Base-by-base conservation (phyloP, 257 asterid genomes). In the Scutellaria galericulata region DNA sequence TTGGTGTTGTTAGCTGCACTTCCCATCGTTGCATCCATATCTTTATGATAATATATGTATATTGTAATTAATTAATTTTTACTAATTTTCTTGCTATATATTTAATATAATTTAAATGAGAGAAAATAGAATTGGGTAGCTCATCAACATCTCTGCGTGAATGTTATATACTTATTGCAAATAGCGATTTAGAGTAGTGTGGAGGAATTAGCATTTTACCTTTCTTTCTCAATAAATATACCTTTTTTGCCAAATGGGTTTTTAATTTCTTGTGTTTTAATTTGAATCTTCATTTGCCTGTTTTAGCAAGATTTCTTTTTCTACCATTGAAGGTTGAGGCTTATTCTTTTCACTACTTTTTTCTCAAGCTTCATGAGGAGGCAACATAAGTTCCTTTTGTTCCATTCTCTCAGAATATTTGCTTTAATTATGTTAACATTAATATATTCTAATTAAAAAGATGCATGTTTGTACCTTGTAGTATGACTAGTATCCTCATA, bases 221-320 rank as follows among this genome's bases (percentile, higher is more conserved):
- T 79, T 73, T 69, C 79, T 79, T 79, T 64, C 79, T 9, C 42
- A 2, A 7, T 48, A 50, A 55, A 64, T 64, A 79, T 79, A 55
- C 83, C 73, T 79, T 78, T 64, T 54, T 37, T 78, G 22, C 3
- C 13, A 9, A 54, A 22, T 7, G 24, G 75, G 50, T 4, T 44
- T 64, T 14, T 10, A 40, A 7, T 61, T 60, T 55, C 41, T 63
- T 63, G 46, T 37, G 47, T 14, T 39, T 42, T 31, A 31, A 31
- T 31, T 31, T 72, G 53, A 35, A 18, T 64, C 61, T 61, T 35
- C 2, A 46, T 52, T 20, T 50, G 67, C 63, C 2, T 18, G 18
- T 9, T 50, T 41, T n/a, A 18, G 15, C 31, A 68, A 53, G 46
- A 14, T 60, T 64, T 54, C 70, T 50, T 72, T 57, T 51, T 22